A percentile compares a stretch with the other conserved stretches of the same genome.
phyloP scores from a whole-genome alignment of 2,329 filamentous ascomycete species.

The Phoma sp. region DNA sequence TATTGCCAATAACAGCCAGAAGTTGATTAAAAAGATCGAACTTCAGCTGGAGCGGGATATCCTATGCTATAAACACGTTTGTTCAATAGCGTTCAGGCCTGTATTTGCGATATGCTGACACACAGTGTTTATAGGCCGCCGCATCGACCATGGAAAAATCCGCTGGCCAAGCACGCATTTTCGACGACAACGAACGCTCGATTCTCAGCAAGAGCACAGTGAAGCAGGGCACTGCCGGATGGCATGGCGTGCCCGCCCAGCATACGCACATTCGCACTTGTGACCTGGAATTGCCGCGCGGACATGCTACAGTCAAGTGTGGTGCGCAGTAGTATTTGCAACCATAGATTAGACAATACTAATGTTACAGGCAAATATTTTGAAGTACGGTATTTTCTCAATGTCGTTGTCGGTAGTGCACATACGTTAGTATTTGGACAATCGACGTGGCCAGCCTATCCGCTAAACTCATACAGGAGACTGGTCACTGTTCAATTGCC shows the following conservation, averaged over 20 bases:
- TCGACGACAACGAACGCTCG: constrained; percentile 58
- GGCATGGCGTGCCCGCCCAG: constrained; percentile 55
- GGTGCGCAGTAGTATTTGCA: constrained; percentile 37
- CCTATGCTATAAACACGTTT: constrained; percentile 58
- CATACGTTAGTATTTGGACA: constrained; percentile 46
- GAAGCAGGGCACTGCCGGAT: constrained; percentile 53
- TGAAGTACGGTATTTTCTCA: constrained; percentile 62
- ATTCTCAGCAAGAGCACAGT: constrained; percentile 53
- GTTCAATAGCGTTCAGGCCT: constrained; percentile 6
- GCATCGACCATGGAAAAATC: constrained; percentile 57
- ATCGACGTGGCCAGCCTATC: background rate
- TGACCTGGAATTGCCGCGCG: constrained; percentile 57
- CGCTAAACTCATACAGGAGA: constrained; percentile 47
- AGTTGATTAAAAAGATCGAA: constrained; percentile 57
- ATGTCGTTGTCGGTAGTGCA: constrained; percentile 54
- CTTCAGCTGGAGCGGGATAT: constrained; percentile 59
- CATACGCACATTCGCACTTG: constrained; percentile 56
- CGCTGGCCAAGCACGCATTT: constrained; percentile 58
- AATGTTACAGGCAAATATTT: constrained; percentile 58
- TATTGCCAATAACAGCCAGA: constrained; percentile 57
- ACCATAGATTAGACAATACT: constrained; percentile 6
- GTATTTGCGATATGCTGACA: constrained; percentile 23
- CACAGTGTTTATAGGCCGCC: constrained; percentile 47
- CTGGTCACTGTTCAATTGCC: constrained; percentile 61
- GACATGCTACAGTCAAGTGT: constrained; percentile 58